phyloP scores from a whole-genome alignment of 179 eudicot genomes.

The Patellifolia procumbens region DNA sequence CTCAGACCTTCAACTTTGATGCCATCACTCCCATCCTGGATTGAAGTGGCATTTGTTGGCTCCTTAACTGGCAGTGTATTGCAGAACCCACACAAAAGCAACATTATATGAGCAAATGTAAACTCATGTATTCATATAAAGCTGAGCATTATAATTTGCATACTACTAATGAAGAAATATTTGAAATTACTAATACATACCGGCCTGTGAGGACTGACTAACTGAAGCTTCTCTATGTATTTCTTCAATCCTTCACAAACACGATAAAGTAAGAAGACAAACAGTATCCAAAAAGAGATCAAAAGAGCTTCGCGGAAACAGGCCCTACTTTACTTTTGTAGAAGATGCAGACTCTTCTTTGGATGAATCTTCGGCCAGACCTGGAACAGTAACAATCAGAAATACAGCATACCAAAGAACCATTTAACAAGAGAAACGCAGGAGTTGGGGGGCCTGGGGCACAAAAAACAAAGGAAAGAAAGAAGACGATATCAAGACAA shows the following conservation, averaged over 20 bases:
- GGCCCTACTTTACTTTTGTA: constrained; percentile 63
- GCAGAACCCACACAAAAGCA: constrained; percentile 44
- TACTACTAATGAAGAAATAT: background rate
- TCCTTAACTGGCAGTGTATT: constrained; percentile 42
- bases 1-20: constrained; percentile 76
- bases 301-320: constrained; percentile 2
- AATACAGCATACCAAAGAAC: constrained; percentile 8
- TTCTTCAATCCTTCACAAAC: constrained; percentile 70
- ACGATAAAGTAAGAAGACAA: constrained; percentile 16
- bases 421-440: background rate
- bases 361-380: constrained; percentile 46
- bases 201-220: constrained; percentile 55
- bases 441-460: constrained; percentile 17
- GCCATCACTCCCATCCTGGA: constrained; percentile 51
- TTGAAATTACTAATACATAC: constrained; percentile 33
- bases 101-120: constrained; percentile 32
- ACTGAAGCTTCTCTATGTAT: constrained; percentile 54
- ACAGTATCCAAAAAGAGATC: constrained; percentile 13
- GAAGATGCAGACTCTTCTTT: constrained; percentile 63
- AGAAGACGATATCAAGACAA: constrained; percentile 1
- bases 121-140: background rate
- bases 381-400: constrained; percentile 39
- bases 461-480: constrained; percentile 6
- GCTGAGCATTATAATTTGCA: background rate
- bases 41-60: constrained; percentile 38